Evolutionary conservation across 108 stramenopile genomes (phyloP).

Genomic region (Fragilariopsis cylindrus): DNA sequence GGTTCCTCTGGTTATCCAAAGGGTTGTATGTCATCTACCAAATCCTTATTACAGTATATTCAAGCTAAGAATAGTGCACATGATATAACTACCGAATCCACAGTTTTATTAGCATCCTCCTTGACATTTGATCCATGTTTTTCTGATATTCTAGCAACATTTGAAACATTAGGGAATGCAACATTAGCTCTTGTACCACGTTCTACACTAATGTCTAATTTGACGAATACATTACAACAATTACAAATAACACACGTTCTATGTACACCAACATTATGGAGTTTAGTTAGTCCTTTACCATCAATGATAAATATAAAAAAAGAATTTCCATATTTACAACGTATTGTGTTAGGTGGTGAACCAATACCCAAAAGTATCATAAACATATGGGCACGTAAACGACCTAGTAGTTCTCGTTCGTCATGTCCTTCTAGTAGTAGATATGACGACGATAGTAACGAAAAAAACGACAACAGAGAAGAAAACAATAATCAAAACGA

Average conservation of each 20-base stretch:
- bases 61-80: slow-evolving; percentile 67
- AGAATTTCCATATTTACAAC: slow-evolving; percentile 42
- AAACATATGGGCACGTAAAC: slow-evolving; percentile 49
- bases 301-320: background rate
- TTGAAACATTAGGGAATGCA: slow-evolving; percentile 21
- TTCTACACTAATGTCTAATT: slow-evolving; percentile 17
- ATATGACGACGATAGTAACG: no score
- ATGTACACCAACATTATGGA: slow-evolving; percentile 86
- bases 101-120: slow-evolving; percentile 74
- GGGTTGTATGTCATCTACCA: slow-evolving; percentile 79
- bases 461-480: no score
- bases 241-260: slow-evolving; percentile 65
- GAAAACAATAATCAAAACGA: no score
- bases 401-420: no score
- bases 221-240: slow-evolving; percentile 38
- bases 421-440: no score
- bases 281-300: slow-evolving; percentile 12
- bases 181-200: slow-evolving; percentile 60
- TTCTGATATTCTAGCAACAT: slow-evolving; percentile 77
- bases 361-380: slow-evolving; percentile 62
- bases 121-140: slow-evolving; percentile 86
- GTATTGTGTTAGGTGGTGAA: slow-evolving; percentile 83
- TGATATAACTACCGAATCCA: slow-evolving; percentile 39
- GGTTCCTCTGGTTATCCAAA: slow-evolving; percentile 96
- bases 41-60: slow-evolving; percentile 63